Conservation (phyloP, 1,284 basidiomycete species). For the Pulveroboletus sp. region DNA sequence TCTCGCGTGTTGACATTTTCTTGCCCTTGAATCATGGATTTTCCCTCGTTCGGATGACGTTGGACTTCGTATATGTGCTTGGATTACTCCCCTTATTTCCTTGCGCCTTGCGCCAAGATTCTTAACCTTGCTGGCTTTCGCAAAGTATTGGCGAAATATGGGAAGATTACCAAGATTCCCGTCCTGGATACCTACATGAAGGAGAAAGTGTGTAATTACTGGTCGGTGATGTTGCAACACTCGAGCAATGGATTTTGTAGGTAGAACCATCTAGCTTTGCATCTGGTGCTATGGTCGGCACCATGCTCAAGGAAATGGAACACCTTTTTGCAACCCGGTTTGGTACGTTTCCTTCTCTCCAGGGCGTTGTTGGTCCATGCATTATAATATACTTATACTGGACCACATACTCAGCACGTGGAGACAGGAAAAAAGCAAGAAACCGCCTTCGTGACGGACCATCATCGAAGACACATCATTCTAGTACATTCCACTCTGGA, state of each 20-base stretch:
- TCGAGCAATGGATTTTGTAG: conserved; percentile 34
- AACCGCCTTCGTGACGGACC: conserved; percentile 62
- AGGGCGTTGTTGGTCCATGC: neutral
- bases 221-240: neutral
- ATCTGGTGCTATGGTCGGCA: conserved; percentile 60
- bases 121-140: conserved; percentile 89
- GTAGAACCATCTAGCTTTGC: conserved; percentile 66
- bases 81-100: neutral
- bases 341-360: conserved; percentile 46
- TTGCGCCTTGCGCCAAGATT: conserved; percentile 47
- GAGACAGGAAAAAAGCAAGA: conserved; percentile 81
- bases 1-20: conserved; percentile 10
- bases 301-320: conserved; percentile 75
- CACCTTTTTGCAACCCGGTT: conserved; percentile 73
- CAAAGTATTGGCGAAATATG: conserved; percentile 92
- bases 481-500: conserved; percentile 76
- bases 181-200: conserved; percentile 72
- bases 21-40: too few species aligned
- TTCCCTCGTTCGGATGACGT: neutral
- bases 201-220: conserved; percentile 55
- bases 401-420: conserved; percentile 56
- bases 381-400: too few species aligned
- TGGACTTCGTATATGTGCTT: neutral
- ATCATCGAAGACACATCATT: conserved; percentile 69
- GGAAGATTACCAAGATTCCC: conserved; percentile 77